Conservation (phyloP, 1,284 basidiomycete species). For the Xerocomus nothofagi region DNA sequence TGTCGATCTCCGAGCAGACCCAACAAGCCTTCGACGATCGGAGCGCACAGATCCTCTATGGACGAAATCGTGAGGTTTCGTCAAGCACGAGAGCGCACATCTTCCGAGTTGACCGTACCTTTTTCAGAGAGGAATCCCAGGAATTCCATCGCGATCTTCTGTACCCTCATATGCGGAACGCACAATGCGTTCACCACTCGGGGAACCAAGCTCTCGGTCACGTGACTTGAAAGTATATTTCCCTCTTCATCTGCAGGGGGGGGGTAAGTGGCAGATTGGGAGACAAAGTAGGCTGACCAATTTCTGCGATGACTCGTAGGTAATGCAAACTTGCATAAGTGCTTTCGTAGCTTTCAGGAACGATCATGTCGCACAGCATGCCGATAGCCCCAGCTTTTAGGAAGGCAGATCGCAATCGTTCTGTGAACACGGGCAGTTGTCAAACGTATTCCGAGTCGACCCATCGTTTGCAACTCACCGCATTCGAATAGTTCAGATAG, state of each 20-base stretch:
- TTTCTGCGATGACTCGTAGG: constrained; percentile 19
- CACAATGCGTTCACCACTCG: constrained; percentile 20
- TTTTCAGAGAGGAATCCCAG: constrained; percentile 16
- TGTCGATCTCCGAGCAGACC: constrained; percentile 18
- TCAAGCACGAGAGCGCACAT: not conserved
- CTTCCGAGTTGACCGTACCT: constrained; percentile 7
- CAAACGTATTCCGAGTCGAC: not conserved
- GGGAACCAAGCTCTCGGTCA: constrained; percentile 10
- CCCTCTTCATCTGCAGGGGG: constrained; percentile 5
- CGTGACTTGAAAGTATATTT: not conserved
- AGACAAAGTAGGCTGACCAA: constrained; percentile 12
- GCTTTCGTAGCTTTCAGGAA: constrained; percentile 2
- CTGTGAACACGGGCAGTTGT: constrained; percentile 7
- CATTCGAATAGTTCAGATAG: constrained; percentile 20
- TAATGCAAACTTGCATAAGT: constrained; percentile 27
- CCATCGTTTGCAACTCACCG: constrained; percentile 14
- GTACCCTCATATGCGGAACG: constrained; percentile 19
- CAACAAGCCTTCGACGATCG: constrained; percentile 16
- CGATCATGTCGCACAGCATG: constrained; percentile 18
- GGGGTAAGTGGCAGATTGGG: not conserved
- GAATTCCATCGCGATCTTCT: constrained; percentile 13
- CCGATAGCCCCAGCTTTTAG: constrained; percentile 16
- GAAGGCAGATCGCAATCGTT: constrained; percentile 14
- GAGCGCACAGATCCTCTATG: constrained; percentile 10
- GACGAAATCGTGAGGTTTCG: not conserved